Base-by-base conservation (phyloP, 352 stramenopile genomes). In the Globisporangium cylindrosporum region DNA sequence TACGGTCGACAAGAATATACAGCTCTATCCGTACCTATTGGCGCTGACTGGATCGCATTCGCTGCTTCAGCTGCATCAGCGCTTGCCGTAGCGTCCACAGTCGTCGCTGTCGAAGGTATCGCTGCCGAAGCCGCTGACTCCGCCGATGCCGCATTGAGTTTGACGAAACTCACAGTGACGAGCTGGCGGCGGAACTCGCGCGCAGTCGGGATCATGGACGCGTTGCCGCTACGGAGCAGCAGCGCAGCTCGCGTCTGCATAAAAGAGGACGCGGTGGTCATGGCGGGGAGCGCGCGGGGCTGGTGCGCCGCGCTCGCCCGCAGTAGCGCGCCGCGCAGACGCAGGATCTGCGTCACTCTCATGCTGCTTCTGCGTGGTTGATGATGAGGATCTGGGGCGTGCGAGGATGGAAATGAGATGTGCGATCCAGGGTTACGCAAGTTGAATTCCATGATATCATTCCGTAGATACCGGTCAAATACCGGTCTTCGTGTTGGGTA, bases 291-390 rank as follows among this genome's bases (percentile, higher is more conserved):
- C 8, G 59, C 24, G 12, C 59, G 38, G 7, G 25, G 41, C 8
- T 25, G 38, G n/a, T 43, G 59, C 8, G 41, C 3, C 6, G 59
- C 24, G 24, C 59, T 25, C 18, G 18, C 24, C 20, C 41, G 59
- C 14, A 64, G 59, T 18, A 64, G 41, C 41, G 38, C 59, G 24
- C 38, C 41, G 8, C 62, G 62, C 20, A 60, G 49, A 27, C 54
- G 62, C 49, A 67, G 49, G 24, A 67, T 25, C 49, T 60, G 62
- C 62, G 49, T 51, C 62, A 60, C 29, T 24, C 55, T 60, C 55
- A 60, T 60, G 29, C 55, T 60, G 41, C 38, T 49, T 6, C 43
- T 41, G 54, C 54, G 41, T 41, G 54, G 43, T 51, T 51, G 18
- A 51, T 15, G 41, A n/a, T 0, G 15, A 49, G 41, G 41, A 49